A percentile compares a stretch with the other conserved stretches of the same genome.
Conservation (phyloP, 495 filamentous ascomycete species). For the Penicillium soppii region DNA sequence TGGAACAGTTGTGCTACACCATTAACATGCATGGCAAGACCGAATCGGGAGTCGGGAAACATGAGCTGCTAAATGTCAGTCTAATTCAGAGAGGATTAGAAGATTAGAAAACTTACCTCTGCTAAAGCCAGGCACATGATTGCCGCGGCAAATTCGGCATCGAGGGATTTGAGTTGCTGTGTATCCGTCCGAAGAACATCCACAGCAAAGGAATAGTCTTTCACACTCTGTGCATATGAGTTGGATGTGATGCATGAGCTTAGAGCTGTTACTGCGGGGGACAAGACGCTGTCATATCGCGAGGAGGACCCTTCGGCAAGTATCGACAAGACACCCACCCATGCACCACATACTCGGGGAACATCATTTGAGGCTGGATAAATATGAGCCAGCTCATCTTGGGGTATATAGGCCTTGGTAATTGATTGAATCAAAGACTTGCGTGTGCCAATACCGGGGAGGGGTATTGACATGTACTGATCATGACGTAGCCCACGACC, state of each 20-base stretch:
- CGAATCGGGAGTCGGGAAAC: slow-evolving; percentile 21
- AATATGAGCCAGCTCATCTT: neutral
- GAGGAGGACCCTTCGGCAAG: slow-evolving; percentile 16
- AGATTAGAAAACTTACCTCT: neutral
- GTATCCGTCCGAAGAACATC: neutral
- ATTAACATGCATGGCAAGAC: slow-evolving; percentile 27
- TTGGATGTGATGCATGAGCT: neutral
- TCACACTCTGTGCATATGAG: neutral
- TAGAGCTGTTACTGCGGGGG: slow-evolving; percentile 26
- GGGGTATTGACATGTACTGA: neutral
- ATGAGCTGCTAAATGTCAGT: slow-evolving; percentile 19
- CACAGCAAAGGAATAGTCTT: neutral
- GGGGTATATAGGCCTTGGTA: slow-evolving; percentile 13
- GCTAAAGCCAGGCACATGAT: neutral
- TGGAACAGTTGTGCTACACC: slow-evolving; percentile 28
- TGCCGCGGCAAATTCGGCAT: neutral
- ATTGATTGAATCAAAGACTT: slow-evolving; percentile 3
- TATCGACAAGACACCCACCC: slow-evolving; percentile 35
- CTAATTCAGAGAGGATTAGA: neutral
- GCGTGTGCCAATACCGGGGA: neutral
- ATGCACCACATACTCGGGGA: slow-evolving; percentile 38
- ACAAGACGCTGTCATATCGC: neutral
- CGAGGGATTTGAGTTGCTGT: neutral
- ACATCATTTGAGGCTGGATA: neutral
- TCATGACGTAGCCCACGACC: neutral